phyloP scores from a whole-genome alignment of 1,284 basidiomycete species.

The Fomitopsis pinicola region DNA sequence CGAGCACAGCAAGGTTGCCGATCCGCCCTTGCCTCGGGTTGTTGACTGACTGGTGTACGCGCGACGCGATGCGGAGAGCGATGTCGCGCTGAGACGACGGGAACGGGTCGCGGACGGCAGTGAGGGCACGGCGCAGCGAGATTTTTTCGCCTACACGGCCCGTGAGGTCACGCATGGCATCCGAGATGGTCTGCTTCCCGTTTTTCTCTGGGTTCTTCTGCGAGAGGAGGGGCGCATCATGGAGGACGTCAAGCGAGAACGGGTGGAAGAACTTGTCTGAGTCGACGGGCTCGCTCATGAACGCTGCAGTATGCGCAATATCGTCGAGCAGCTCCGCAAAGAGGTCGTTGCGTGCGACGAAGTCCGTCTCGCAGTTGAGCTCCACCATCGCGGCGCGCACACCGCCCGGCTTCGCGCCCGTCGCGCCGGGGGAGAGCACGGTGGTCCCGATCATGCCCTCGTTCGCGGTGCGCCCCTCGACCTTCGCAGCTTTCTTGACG shows the following conservation, averaged over 20 bases:
- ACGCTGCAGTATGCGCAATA: conserved; percentile 86
- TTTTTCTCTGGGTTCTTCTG: conserved; percentile 15
- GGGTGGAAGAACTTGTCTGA: conserved; percentile 37
- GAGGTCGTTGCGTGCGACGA: conserved; percentile 85
- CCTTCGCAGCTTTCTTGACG: conserved; percentile 80
- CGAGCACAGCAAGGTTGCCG: conserved; percentile 64
- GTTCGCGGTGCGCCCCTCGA: conserved; percentile 66
- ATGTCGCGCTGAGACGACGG: conserved; percentile 33
- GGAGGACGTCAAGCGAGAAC: conserved; percentile 49
- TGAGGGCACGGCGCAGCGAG: conserved; percentile 68
- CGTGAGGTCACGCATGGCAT: conserved; percentile 77
- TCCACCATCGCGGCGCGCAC: conserved; percentile 86
- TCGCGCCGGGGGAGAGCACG: conserved; percentile 58
- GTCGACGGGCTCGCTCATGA: conserved; percentile 56
- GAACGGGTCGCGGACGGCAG: conserved; percentile 61
- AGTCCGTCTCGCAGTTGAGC: conserved; percentile 96
- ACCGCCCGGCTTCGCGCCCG: conserved; percentile 34
- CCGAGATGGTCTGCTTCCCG: conserved; percentile 51
- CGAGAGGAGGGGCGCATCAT: conserved; percentile 65
- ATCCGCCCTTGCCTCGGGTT: conserved; percentile 58
- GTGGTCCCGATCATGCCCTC: conserved; percentile 81
- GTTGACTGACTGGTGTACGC: conserved; percentile 64
- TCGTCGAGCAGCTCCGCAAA: conserved; percentile 78
- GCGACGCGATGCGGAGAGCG: conserved; percentile 70
- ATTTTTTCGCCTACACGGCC: conserved; percentile 91